Percentiles rank a stretch among this genome's conserved stretches.
These are phyloP conservation scores for Colletotrichum tanaceti DNA, from an alignment of 2,329 filamentous ascomycete genomes.

Conservation along the genomic window DNA sequence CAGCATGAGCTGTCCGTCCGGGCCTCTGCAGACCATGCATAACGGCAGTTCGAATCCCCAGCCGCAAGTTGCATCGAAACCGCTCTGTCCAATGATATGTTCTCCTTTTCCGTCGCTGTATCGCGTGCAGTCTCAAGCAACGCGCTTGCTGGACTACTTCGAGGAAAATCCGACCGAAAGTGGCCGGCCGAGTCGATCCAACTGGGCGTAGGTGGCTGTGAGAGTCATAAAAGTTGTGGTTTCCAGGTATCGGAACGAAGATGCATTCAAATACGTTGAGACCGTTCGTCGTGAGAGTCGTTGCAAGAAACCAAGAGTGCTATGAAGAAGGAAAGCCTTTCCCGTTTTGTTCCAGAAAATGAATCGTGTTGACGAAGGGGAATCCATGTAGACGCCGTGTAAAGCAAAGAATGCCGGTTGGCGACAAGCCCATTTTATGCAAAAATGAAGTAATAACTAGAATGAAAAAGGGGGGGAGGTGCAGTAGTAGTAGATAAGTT, in stretches of 20 bases:
- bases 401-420: constrained; percentile 41
- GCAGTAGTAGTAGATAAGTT: constrained; percentile 19
- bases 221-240: constrained; percentile 28
- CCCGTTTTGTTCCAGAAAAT: constrained; percentile 46
- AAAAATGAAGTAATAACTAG: constrained; percentile 35
- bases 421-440: constrained; percentile 41
- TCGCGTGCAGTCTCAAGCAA: not conserved
- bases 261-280: constrained; percentile 39
- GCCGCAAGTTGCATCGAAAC: constrained; percentile 16
- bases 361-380: constrained; percentile 45
- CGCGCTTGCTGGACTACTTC: constrained; percentile 2
- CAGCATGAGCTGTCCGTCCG: not conserved
- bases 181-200: constrained; percentile 3
- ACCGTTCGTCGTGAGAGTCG: constrained; percentile 41
- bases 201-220: constrained; percentile 11
- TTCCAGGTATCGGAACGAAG: constrained; percentile 33
- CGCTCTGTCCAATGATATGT: not conserved
- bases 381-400: constrained; percentile 46
- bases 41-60: constrained; percentile 21
- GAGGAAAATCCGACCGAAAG: not conserved
- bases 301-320: constrained; percentile 36
- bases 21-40: not conserved
- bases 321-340: constrained; percentile 41
- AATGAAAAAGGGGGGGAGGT: constrained; percentile 31
- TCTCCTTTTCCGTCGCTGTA: constrained; percentile 18